phyloP scores from a whole-genome alignment of 768 basidiomycete species.

The Piloderma croceum region DNA sequence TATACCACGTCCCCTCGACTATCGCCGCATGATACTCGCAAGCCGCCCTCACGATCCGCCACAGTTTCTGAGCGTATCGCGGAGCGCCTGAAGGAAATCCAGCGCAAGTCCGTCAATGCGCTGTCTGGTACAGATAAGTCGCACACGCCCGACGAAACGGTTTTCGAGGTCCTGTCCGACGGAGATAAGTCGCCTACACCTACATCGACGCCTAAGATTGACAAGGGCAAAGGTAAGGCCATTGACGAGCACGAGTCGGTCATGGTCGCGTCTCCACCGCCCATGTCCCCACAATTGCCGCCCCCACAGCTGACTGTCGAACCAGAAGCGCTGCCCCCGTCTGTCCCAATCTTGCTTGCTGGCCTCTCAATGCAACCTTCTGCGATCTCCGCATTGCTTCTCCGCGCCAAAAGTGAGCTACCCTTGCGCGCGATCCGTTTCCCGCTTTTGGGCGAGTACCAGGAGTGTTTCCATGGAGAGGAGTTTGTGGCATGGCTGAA shows the following conservation, averaged over 20 bases:
- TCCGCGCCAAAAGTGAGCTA: constrained; percentile 67
- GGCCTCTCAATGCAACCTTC: constrained; percentile 64
- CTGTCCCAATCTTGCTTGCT: constrained; percentile 62
- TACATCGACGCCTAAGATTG: constrained; percentile 49
- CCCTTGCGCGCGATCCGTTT: constrained; percentile 66
- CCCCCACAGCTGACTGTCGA: constrained; percentile 37
- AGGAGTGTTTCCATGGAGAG: constrained; percentile 82
- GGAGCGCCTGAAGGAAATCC: constrained; percentile 75
- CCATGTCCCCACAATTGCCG: constrained; percentile 57
- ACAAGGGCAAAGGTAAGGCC: constrained; percentile 79
- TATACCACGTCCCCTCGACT: constrained; percentile 78
- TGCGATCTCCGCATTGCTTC: constrained; percentile 63
- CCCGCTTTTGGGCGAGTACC: constrained; percentile 78
- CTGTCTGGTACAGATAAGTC: constrained; percentile 29
- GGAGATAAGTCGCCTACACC: constrained; percentile 28
- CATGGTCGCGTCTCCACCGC: constrained; percentile 49
- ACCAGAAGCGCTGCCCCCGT: constrained; percentile 30
- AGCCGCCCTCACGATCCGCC: constrained; percentile 55
- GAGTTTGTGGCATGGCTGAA: constrained; percentile 85
- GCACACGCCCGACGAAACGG: constrained; percentile 17
- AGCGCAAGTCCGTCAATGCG: constrained; percentile 41
- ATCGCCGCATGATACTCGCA: constrained; percentile 40
- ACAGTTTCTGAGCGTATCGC: constrained; percentile 87
- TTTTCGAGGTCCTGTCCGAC: constrained; percentile 17
- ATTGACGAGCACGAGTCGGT: constrained; percentile 36